phyloP scores from a whole-genome alignment of 2,329 filamentous ascomycete genomes.

The Zymoseptoria ardabiliae region DNA sequence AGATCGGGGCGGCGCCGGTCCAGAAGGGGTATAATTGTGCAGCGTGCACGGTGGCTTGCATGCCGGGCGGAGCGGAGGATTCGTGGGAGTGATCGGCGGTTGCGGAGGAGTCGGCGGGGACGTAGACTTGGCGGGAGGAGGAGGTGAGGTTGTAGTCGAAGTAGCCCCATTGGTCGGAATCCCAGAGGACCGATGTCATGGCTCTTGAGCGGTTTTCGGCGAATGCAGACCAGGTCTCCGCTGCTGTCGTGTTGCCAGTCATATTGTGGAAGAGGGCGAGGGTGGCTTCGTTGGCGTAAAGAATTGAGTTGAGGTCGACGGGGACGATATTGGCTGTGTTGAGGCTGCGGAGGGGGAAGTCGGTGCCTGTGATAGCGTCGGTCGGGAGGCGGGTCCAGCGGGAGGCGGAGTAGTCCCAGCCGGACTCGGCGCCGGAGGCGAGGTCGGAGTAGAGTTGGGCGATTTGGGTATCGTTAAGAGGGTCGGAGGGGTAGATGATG shows the following conservation, averaged over 20 bases:
- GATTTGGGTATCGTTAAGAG: constrained; percentile 48
- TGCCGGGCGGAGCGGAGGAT: constrained; percentile 43
- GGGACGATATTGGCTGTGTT: constrained; percentile 54
- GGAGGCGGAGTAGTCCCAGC: constrained; percentile 53
- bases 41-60: constrained; percentile 52
- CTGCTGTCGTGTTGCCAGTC: constrained; percentile 45
- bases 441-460: constrained; percentile 53
- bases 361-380: constrained; percentile 53
- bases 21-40: constrained; percentile 63
- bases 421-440: constrained; percentile 58
- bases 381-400: constrained; percentile 52
- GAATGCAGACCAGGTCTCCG: constrained; percentile 42
- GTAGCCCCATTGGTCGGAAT: constrained; percentile 54
- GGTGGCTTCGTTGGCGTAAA: constrained; percentile 58
- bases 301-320: constrained; percentile 61
- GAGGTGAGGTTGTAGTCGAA: constrained; percentile 64
- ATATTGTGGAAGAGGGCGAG: constrained; percentile 50
- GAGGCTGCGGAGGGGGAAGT: constrained; percentile 58
- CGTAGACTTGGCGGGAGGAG: constrained; percentile 48
- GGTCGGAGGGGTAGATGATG: constrained; percentile 49
- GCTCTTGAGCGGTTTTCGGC: constrained; percentile 52
- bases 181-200: constrained; percentile 60
- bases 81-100: constrained; percentile 11
- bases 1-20: constrained; percentile 54
- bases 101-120: constrained; percentile 44